Base-by-base conservation (phyloP, 305 asterid genomes). In the Rubia peregrina region DNA sequence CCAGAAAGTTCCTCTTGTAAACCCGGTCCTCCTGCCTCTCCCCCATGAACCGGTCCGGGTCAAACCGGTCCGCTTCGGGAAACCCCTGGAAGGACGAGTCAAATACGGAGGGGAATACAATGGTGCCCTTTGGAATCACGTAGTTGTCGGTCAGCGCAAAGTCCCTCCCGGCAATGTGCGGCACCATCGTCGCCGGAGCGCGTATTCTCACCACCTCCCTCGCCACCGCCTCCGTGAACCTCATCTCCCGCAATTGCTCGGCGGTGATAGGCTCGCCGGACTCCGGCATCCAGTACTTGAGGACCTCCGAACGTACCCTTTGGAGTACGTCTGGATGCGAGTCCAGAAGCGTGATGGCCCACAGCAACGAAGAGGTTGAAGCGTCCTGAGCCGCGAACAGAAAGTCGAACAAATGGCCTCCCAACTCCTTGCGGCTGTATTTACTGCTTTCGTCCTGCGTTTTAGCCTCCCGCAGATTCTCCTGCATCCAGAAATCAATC, bases 101-200 rank as follows among this genome's bases (percentile, higher is more conserved):
- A 40, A 64, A 64, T 1, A 64, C 68, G 16, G 68, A 64, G 49
- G 68, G 68, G 51, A 64, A 64, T 4, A 64, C 68, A 10, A 64
- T 64, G 0, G 68, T 64, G 2, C 68, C 68, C 51, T 64, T 64
- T 8, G 68, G 68, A n/a, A 64, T 64, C 12, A 64, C 68, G 51
- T 64, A 64, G n/a, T n/a, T n/a, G 11, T 41, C 51, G 1, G 68
- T 64, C 33, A 64, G 43, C 12, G 68, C 51, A 6, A 64, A 64
- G 22, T 64, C 68, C 17, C 33, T 64, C 0, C 68, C 68, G 33
- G 68, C 68, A 40, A 64, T 64, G 68, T 64, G 68, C 14, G 68
- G 68, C 68, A 64, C 68, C 68, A 64, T 64, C 9, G 68, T 64
- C 51, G 68, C 68, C 53, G 68, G 68, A 64, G 68, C 51, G 22